These are phyloP conservation scores for Pseudoscleropodium purum DNA, from an alignment of 225 moss, liverwort and hornwort genomes.

Conservation along the genomic window DNA sequence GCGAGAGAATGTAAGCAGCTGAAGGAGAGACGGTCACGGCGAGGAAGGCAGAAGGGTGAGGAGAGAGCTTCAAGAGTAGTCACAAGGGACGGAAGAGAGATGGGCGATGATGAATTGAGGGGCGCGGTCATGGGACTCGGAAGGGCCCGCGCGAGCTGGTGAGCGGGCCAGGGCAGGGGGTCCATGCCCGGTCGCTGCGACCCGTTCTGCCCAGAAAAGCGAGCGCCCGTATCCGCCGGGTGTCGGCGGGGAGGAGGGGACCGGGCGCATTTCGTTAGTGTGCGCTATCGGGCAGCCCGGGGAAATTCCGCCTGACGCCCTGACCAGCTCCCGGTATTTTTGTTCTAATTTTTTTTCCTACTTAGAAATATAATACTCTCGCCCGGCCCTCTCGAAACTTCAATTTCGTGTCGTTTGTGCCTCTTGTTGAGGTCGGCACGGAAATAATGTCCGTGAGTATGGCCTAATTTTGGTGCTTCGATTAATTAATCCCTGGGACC, in stretches of 20 bases:
- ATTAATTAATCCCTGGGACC: background rate
- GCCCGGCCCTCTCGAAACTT: background rate
- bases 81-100: background rate
- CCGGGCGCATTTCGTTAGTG: background rate
- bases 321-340: background rate
- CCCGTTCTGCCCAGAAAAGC: background rate
- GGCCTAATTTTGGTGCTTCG: background rate
- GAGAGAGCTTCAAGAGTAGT: background rate
- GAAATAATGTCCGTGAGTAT: background rate
- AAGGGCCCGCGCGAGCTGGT: background rate
- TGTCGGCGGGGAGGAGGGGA: slow-evolving; percentile 7
- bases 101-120: background rate
- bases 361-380: background rate
- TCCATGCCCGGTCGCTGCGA: background rate
- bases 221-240: background rate
- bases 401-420: background rate
- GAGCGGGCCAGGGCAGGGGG: background rate
- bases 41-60: background rate
- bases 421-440: background rate
- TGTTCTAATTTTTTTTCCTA: background rate
- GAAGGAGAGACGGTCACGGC: background rate
- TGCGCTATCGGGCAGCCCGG: background rate
- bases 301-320: background rate
- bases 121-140: background rate
- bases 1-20: background rate